Evolutionary conservation across 2,329 filamentous ascomycete species (phyloP).

Genomic region (Verticillium klebahnii): DNA sequence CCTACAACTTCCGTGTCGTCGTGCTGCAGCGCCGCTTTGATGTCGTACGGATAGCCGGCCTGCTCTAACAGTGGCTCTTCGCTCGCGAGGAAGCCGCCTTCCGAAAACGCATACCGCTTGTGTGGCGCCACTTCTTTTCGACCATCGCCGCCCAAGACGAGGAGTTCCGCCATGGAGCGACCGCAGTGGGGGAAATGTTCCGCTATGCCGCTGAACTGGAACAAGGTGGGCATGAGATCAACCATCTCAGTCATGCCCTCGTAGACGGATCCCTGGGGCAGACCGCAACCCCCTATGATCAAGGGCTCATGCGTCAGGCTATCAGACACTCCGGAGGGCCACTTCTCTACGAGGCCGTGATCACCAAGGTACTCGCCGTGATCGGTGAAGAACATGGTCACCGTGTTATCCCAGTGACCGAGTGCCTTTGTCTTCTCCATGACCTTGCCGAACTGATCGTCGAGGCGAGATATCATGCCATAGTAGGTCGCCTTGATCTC

Average conservation of each 20-base stretch:
- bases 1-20: slow-evolving; percentile 36
- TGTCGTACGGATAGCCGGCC: slow-evolving; percentile 37
- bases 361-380: slow-evolving; percentile 44
- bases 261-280: slow-evolving; percentile 27
- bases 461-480: slow-evolving; percentile 40
- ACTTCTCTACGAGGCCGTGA: slow-evolving; percentile 43
- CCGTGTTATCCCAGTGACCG: slow-evolving; percentile 30
- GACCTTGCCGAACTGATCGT: slow-evolving; percentile 39
- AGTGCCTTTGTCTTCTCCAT: slow-evolving; percentile 26
- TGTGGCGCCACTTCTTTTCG: slow-evolving; percentile 12
- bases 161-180: slow-evolving; percentile 4
- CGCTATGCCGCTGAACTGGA: slow-evolving; percentile 30
- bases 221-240: slow-evolving; percentile 37
- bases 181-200: slow-evolving; percentile 32
- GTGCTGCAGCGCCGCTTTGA: slow-evolving; percentile 40
- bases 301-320: slow-evolving; percentile 37
- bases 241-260: slow-evolving; percentile 38
- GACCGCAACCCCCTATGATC: slow-evolving; percentile 34
- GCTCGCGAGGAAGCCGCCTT: slow-evolving; percentile 36
- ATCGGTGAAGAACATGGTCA: slow-evolving; percentile 40
- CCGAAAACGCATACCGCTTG: slow-evolving; percentile 36
- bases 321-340: slow-evolving; percentile 38
- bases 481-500: slow-evolving; percentile 41
- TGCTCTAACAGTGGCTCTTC: slow-evolving; percentile 42
- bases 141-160: background rate